phyloP scores from a whole-genome alignment of 2,329 filamentous ascomycete species.

The Teratosphaeria pseudoeucalypti region DNA sequence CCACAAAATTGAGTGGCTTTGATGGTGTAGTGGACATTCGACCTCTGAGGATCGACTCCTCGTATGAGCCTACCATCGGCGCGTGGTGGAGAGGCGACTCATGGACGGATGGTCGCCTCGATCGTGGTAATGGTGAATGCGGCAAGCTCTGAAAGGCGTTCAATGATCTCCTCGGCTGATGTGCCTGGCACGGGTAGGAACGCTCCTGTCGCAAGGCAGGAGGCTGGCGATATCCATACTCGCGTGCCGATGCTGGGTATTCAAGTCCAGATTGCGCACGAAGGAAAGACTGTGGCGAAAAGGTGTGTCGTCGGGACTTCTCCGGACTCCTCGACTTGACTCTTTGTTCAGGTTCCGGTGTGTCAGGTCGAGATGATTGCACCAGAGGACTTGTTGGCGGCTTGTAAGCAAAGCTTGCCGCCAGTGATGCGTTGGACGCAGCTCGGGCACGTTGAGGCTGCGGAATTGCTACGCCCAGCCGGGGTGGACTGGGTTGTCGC shows the following conservation, averaged over 20 bases:
- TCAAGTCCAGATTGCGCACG: constrained; percentile 35
- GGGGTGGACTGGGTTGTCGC: constrained; percentile 4
- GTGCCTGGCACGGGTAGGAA: constrained; percentile 60
- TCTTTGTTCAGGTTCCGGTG: constrained; percentile 23
- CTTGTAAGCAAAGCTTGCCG: constrained; percentile 73
- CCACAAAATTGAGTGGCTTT: constrained; percentile 81
- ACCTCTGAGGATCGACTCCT: constrained; percentile 88
- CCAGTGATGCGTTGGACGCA: constrained; percentile 53
- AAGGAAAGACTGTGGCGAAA: constrained; percentile 53
- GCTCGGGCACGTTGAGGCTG: constrained; percentile 33
- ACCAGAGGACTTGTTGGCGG: constrained; percentile 87
- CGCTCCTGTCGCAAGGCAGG: constrained; percentile 48
- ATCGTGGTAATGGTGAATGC: constrained; percentile 38
- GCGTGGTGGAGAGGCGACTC: constrained; percentile 81
- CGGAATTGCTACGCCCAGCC: constrained; percentile 22
- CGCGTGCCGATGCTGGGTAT: constrained; percentile 19
- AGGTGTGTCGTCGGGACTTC: constrained; percentile 56
- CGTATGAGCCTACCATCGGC: constrained; percentile 94
- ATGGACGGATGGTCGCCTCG: constrained; percentile 59
- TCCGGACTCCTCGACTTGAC: constrained; percentile 34
- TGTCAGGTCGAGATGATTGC: constrained; percentile 37
- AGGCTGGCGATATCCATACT: constrained; percentile 18
- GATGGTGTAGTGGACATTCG: constrained; percentile 96
- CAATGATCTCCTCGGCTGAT: constrained; percentile 67
- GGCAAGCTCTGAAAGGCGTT: constrained; percentile 45